These are phyloP conservation scores for Penicillium griseofulvum DNA, from an alignment of 2,329 filamentous ascomycete genomes.

Conservation along the genomic window DNA sequence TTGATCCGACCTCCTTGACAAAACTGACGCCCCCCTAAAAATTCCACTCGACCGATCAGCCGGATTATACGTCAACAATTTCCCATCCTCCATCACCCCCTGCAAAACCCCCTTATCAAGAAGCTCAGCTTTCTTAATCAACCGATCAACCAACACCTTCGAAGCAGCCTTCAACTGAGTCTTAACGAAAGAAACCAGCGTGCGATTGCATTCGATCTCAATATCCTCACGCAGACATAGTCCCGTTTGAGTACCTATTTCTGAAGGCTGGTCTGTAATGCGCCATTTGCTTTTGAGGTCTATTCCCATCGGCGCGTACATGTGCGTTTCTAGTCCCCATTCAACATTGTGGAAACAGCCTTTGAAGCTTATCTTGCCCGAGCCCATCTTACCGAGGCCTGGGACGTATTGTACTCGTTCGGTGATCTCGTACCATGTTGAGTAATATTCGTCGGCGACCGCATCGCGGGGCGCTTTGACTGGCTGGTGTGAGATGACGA, in stretches of 20 bases:
- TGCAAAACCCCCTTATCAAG: conserved; percentile 27
- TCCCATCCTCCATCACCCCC: conserved; percentile 19
- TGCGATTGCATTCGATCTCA: conserved; percentile 74
- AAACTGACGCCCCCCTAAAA: background rate
- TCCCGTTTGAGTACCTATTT: conserved; percentile 65
- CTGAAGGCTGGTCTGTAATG: conserved; percentile 66
- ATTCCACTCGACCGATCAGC: conserved; percentile 11
- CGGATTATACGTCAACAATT: conserved; percentile 21
- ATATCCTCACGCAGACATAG: conserved; percentile 84
- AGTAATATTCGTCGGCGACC: conserved; percentile 67
- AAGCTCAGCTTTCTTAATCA: conserved; percentile 54
- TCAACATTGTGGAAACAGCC: conserved; percentile 75
- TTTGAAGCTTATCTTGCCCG: conserved; percentile 71
- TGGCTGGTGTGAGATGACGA: conserved; percentile 69
- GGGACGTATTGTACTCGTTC: conserved; percentile 76
- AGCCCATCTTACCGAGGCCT: conserved; percentile 54
- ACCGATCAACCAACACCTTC: conserved; percentile 63
- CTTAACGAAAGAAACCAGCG: conserved; percentile 75
- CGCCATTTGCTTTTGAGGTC: conserved; percentile 78
- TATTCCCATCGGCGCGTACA: conserved; percentile 77
- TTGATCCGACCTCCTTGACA: background rate
- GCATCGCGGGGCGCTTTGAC: conserved; percentile 67
- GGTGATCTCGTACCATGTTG: conserved; percentile 74
- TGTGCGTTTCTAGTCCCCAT: conserved; percentile 74
- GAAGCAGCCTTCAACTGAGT: conserved; percentile 78